Evolutionary conservation across 345 rosid genomes (phyloP).

Genomic region (Theobroma cacao): DNA sequence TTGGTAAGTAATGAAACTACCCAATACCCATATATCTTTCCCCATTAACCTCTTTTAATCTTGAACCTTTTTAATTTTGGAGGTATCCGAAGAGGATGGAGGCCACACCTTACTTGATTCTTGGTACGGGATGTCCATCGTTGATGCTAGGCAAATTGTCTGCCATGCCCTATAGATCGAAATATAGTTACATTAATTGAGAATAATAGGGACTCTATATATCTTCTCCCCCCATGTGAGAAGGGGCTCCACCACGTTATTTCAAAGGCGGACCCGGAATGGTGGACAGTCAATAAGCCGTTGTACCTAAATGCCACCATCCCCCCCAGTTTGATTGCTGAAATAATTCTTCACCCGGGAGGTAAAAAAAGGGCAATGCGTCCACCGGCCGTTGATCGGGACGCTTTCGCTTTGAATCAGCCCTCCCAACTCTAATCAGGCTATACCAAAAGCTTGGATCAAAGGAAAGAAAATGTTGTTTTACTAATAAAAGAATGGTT

Average conservation of each 20-base stretch:
- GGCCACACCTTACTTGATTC: background rate
- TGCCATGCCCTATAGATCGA: too few species aligned
- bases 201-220: too few species aligned
- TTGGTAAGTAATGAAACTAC: too few species aligned
- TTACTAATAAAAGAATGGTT: constrained; percentile 14
- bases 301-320: constrained; percentile 42
- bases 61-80: background rate
- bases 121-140: background rate
- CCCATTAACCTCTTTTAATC: too few species aligned
- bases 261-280: background rate
- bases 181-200: too few species aligned
- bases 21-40: too few species aligned
- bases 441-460: background rate
- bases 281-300: constrained; percentile 33
- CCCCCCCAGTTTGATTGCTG: constrained; percentile 16
- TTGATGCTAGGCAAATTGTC: background rate
- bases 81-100: background rate
- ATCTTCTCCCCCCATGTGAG: constrained; percentile 30
- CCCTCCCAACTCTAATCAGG: background rate
- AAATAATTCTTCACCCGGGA: constrained; percentile 6
- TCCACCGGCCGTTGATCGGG: background rate
- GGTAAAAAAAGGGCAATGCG: background rate
- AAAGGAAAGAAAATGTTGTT: constrained; percentile 18
- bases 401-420: background rate
- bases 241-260: constrained; percentile 21